Evolutionary conservation across 1,284 basidiomycete species (phyloP).

Genomic region (Chiua sp.): DNA sequence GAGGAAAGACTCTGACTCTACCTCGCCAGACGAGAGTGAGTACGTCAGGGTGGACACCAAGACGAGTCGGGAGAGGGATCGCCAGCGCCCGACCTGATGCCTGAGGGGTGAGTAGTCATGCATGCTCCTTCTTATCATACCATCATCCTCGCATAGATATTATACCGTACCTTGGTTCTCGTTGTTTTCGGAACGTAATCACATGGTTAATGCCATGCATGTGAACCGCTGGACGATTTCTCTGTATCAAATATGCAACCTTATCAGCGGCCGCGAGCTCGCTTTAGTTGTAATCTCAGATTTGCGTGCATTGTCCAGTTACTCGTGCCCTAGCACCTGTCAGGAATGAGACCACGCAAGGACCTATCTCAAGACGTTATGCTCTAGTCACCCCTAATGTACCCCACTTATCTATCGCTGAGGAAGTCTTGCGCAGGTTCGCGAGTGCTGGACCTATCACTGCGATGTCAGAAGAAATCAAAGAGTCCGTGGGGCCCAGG

Average conservation of each 20-base stretch:
- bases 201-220: constrained; percentile 3
- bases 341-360: no score
- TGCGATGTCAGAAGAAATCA: no score
- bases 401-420: no score
- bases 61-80: constrained; percentile 53
- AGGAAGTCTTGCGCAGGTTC: no score
- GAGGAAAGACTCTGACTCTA: constrained; percentile 63
- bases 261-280: no score
- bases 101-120: neutral
- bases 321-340: no score
- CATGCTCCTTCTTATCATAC: neutral
- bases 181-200: constrained; percentile 3
- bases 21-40: constrained; percentile 64
- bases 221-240: neutral
- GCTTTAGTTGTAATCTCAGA: no score
- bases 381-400: no score
- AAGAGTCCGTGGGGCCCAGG: no score
- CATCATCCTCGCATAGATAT: constrained; percentile 5
- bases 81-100: constrained; percentile 27
- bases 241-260: neutral
- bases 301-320: no score
- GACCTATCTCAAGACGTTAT: no score
- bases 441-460: no score
- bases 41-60: constrained; percentile 87
- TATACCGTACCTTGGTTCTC: constrained; percentile 6